Base-by-base conservation (phyloP, 2,329 filamentous ascomycete species). In the Hymenoscyphus repandus region DNA sequence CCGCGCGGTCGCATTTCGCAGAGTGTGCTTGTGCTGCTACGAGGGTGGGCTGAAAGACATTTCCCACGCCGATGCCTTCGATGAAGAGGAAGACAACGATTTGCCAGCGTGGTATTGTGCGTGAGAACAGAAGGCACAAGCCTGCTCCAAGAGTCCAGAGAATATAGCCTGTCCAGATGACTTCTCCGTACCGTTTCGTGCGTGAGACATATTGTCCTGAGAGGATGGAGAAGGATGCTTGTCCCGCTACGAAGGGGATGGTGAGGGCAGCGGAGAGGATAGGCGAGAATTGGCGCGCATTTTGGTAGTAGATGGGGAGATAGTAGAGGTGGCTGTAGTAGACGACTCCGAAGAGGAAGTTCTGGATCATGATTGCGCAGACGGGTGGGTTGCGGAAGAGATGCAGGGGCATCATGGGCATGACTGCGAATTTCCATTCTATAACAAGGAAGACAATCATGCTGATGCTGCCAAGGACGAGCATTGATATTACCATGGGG, bases 301-400 rank as follows among this genome's bases (percentile, higher is more conserved):
- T 83, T 56, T 85, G 79, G 40, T 80, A 78, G 63, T 81, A 85
- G 0, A 84, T 67, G 1, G 81, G 81, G 5, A 85, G 63, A 58
- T 62, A 85, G 64, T 83, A 85, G 1, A 84, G 66, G 50, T 75
- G 75, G 2, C 74, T 70, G 57, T 83, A 82, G 58, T 82, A 84
- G 1, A 77, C 75, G 12, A 77, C 69, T 5, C 83, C 80, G 18
- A 83, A 73, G 18, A 86, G 66, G 55, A 85, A 77, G 60, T 75
- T 79, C 59, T 85, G 79, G 3, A 73, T 37, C 43, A 85, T 68
- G 53, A 86, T 74, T 6, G 77, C 70, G 18, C 70, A 68, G 6
- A 85, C 70, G 6, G 79, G 72, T 15, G 67, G 66, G 53, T 74
- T 79, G 34, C 68, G 72, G 65, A 83, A 85, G 34, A 85, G 73